Evolutionary conservation across 495 filamentous ascomycete species (phyloP).

Genomic region (Penicillium turbatum): DNA sequence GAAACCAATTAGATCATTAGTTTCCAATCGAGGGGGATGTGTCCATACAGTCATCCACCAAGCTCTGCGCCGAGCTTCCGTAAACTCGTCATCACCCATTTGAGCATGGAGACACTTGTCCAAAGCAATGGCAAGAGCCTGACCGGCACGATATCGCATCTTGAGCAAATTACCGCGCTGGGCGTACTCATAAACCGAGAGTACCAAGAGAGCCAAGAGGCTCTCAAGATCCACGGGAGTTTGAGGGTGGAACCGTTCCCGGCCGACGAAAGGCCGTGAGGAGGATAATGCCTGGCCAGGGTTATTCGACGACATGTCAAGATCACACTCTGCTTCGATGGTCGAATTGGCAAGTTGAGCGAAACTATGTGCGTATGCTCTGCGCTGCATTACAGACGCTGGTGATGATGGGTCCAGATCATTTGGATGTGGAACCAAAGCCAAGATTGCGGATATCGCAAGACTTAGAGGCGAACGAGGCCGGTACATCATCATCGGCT

Average conservation of each 20-base stretch:
- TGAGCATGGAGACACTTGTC: slow-evolving; percentile 49
- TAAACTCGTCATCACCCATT: slow-evolving; percentile 43
- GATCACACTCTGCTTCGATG: slow-evolving; percentile 54
- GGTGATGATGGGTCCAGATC: slow-evolving; percentile 44
- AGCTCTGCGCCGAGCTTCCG: slow-evolving; percentile 51
- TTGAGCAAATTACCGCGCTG: slow-evolving; percentile 59
- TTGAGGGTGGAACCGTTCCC: slow-evolving; percentile 48
- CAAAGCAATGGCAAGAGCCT: slow-evolving; percentile 52
- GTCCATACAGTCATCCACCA: slow-evolving; percentile 60
- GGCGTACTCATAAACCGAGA: slow-evolving; percentile 58
- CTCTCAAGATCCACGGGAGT: slow-evolving; percentile 52
- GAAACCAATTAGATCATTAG: slow-evolving; percentile 9
- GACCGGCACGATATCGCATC: slow-evolving; percentile 55
- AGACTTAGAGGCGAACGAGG: slow-evolving; percentile 53
- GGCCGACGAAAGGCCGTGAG: slow-evolving; percentile 36
- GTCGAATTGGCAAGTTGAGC: slow-evolving; percentile 50
- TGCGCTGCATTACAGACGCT: slow-evolving; percentile 45
- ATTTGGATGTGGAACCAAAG: slow-evolving; percentile 51
- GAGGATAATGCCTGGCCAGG: slow-evolving; percentile 50
- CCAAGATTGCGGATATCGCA: slow-evolving; percentile 52
- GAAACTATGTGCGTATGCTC: slow-evolving; percentile 51
- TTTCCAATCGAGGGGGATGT: neutral
- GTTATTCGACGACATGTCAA: slow-evolving; percentile 49
- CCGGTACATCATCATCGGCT: slow-evolving; percentile 36
- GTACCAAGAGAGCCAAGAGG: slow-evolving; percentile 51